These are phyloP conservation scores for Toxoplasma gondii DNA, from an alignment of 169 alveolate genomes.

Conservation along the genomic window DNA sequence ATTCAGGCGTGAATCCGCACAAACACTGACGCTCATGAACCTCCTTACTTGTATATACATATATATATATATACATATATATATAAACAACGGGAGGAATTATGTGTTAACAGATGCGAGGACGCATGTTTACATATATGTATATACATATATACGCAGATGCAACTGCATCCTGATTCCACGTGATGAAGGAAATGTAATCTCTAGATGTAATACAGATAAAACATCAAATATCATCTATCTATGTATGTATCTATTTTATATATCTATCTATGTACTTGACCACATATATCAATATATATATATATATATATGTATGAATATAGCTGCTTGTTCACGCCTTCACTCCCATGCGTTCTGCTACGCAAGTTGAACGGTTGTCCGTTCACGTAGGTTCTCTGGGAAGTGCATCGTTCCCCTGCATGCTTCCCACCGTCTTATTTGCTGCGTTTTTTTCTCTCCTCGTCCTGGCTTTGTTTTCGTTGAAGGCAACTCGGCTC, in stretches of 20 bases:
- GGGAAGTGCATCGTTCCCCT: no score
- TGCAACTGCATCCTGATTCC: neutral
- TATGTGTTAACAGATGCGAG: neutral
- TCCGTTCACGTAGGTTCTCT: no score
- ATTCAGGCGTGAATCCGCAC: neutral
- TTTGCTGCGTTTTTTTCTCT: neutral
- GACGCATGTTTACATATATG: neutral
- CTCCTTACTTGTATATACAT: neutral
- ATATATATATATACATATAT: neutral
- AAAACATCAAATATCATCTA: neutral
- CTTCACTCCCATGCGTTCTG: no score
- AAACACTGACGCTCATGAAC: neutral
- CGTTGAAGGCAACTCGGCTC: conserved; percentile 25
- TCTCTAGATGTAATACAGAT: neutral
- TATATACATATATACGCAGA: neutral
- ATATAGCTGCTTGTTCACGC: neutral
- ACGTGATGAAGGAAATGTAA: neutral
- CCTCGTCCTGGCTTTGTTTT: neutral
- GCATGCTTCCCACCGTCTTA: no score
- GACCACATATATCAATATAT: neutral
- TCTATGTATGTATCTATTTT: neutral
- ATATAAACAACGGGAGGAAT: neutral
- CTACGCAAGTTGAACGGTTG: no score
- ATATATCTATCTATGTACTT: neutral
- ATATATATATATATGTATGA: neutral